Base-by-base conservation (phyloP, 129 eudicot species). In the Chrysanthemum lavandulifolium region DNA sequence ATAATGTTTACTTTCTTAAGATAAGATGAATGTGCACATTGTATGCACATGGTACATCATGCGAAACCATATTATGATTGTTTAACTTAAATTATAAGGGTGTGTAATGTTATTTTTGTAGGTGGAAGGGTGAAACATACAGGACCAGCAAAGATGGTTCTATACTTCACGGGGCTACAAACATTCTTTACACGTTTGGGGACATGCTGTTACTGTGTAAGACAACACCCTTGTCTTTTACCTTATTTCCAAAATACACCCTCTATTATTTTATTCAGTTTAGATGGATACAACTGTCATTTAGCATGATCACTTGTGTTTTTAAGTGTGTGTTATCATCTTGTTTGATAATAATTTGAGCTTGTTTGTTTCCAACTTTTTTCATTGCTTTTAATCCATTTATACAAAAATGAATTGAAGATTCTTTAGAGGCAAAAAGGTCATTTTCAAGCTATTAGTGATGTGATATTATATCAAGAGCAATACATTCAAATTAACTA, bases 151-250 rank as follows among this genome's bases (percentile, higher is more conserved):
- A 93, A 81, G 77, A 49, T 90, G 90, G 98, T 93, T 69, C 81
- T 93, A 29, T 93, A 93, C 78, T 93, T 93, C 92, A 93, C 98
- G 47, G 98, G 72, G 98, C 98, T 25, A 93, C 98, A 81, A 93
- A 93, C 92, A 87, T 93, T 83, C 98, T 93, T 76, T 93, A 93
- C 85, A 93, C 97, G 76, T 93, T 93, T 59, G 97, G 98, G 98
- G 98, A 79, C 98, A 93, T 85, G 98, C 97, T 31, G 97, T 93
- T 57, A 93, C 97, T 70, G 98, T 93, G 98, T 93, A 89, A 93
- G 98, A 81, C 93, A 83, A 61, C 57, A 25, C 71, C 65, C 72
- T 65, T 68, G 71, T 80, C 65, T 47, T 86, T 58, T 80, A 55
- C 64, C 50, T 47, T 65, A 61, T 29, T 59, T 82, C 63, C 73